Conservation (phyloP, 1,284 basidiomycete genomes). For the Sutorius eximius region DNA sequence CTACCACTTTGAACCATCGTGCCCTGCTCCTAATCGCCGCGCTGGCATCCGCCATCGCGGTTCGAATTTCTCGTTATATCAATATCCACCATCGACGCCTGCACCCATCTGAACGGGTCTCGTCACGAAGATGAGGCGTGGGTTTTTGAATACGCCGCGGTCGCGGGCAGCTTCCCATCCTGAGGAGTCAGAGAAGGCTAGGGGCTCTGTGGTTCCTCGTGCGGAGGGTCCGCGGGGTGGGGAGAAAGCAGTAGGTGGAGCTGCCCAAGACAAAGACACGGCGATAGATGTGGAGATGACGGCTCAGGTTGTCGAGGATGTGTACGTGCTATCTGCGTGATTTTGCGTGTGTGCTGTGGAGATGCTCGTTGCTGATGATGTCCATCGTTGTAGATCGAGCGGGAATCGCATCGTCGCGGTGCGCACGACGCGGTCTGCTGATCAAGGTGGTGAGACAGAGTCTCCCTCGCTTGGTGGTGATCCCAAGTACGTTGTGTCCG, state of each 20-base stretch:
- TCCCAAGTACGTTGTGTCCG: background rate
- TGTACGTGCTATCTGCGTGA: background rate
- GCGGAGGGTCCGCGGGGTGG: no score
- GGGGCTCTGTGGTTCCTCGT: no score
- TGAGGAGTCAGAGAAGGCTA: no score
- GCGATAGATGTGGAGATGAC: background rate
- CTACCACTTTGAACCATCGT: no score
- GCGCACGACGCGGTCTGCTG: background rate
- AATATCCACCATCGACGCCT: no score
- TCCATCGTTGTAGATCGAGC: background rate
- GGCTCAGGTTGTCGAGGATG: no score
- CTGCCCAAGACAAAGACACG: background rate
- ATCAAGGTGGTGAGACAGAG: background rate
- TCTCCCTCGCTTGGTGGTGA: background rate
- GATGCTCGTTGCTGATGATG: no score
- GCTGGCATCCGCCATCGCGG: background rate
- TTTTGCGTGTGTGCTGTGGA: background rate
- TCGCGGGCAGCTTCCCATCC: background rate
- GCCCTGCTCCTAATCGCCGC: background rate
- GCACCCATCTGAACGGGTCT: background rate
- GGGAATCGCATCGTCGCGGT: background rate
- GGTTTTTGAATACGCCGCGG: constrained; percentile 12
- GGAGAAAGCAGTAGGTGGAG: no score
- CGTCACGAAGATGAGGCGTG: constrained; percentile 16
- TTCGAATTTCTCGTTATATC: background rate